These are phyloP conservation scores for Tulasnella sp. DNA, from an alignment of 768 basidiomycete species.

Conservation along the genomic window DNA sequence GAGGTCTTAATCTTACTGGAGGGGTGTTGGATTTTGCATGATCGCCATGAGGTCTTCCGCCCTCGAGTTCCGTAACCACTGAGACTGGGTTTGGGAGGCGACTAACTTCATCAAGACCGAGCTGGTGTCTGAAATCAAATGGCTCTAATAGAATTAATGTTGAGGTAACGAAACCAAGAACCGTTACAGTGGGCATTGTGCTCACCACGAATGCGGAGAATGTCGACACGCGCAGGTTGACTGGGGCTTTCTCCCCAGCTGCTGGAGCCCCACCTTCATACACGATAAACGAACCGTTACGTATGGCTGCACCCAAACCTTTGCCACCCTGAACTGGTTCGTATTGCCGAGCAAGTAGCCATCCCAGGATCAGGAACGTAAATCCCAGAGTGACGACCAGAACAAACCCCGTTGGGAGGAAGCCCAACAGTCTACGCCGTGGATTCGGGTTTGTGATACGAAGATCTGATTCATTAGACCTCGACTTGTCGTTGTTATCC, in stretches of 20 bases:
- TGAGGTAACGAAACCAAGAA: background rate
- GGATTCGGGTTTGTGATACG: background rate
- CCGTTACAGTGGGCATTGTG: background rate
- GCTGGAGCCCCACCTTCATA: background rate
- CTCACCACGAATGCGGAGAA: background rate
- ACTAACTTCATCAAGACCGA: background rate
- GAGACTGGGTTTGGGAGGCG: background rate
- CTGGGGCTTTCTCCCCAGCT: background rate
- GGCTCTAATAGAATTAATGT: background rate
- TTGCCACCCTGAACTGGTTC: background rate
- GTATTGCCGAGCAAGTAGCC: background rate
- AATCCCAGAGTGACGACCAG: background rate
- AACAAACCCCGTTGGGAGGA: background rate
- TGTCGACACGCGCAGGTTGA: background rate
- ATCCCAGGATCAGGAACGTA: background rate
- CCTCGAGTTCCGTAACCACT: background rate
- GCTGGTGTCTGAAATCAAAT: background rate
- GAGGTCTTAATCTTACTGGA: background rate
- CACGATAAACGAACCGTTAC: background rate
- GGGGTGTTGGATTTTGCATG: background rate
- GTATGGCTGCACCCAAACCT: background rate
- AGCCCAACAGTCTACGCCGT: background rate
- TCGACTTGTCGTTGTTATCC: background rate
- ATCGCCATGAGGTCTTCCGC: background rate
- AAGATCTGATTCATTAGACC: background rate